These are phyloP conservation scores for Spongispora temasekensis DNA, from an alignment of 1,284 basidiomycete species.

Conservation along the genomic window DNA sequence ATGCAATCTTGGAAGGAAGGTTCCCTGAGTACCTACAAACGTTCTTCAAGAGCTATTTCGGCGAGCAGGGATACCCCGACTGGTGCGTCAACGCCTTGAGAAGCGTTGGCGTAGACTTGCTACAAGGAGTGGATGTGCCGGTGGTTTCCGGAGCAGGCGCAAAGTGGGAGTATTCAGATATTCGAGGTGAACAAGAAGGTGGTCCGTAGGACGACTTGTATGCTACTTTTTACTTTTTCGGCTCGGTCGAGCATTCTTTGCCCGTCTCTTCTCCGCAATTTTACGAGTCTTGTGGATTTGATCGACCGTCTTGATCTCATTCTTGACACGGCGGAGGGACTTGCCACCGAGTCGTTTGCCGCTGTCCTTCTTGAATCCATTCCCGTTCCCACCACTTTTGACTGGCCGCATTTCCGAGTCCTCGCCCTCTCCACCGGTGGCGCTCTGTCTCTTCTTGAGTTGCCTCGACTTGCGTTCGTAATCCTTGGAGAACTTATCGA, in stretches of 20 bases:
- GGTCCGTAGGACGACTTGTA: conserved; percentile 3
- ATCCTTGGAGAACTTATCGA: conserved; percentile 66
- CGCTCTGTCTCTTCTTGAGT: conserved; percentile 50
- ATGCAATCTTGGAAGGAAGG: conserved; percentile 72
- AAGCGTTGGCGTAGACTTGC: conserved; percentile 74
- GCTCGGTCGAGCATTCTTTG: conserved; percentile 75
- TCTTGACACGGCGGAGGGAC: conserved; percentile 62
- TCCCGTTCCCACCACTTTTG: conserved; percentile 23
- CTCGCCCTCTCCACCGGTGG: conserved; percentile 23
- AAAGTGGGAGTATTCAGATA: conserved; percentile 71
- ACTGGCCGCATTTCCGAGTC: conserved; percentile 13
- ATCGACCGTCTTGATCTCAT: conserved; percentile 80
- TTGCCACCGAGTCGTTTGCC: conserved; percentile 58
- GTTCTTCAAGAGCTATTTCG: conserved; percentile 77
- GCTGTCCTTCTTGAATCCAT: conserved; percentile 33
- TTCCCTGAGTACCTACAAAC: conserved; percentile 74
- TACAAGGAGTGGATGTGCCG: conserved; percentile 50
- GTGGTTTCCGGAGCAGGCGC: conserved; percentile 62
- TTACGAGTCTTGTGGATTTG: conserved; percentile 81
- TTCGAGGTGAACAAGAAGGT: conserved; percentile 10
- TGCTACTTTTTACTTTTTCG: conserved; percentile 51
- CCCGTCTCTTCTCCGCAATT: conserved; percentile 58
- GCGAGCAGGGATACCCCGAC: conserved; percentile 68
- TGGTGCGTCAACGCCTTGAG: conserved; percentile 81
- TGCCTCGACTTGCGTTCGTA: conserved; percentile 74